phyloP scores from a whole-genome alignment of 257 asterid species.

The Pogostemon cablin region DNA sequence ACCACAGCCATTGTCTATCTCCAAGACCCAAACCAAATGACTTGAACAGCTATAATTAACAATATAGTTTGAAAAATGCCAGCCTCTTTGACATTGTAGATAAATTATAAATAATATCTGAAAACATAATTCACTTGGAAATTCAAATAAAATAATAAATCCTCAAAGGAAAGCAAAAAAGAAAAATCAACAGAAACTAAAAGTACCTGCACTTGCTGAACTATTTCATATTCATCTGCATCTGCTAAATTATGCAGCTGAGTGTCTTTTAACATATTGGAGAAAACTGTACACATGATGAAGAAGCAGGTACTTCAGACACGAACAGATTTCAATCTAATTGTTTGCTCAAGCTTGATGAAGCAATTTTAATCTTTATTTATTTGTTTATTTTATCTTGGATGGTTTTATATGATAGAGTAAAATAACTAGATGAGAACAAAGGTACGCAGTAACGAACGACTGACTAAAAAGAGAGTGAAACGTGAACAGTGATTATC shows the following conservation, averaged over 20 bases:
- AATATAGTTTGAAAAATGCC: slow-evolving; percentile 2
- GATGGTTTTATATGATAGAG: not conserved
- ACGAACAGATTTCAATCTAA: not conserved
- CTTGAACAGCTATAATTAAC: slow-evolving; percentile 18
- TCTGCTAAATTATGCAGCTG: slow-evolving; percentile 97
- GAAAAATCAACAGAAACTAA: slow-evolving; percentile 10
- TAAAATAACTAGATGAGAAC: not conserved
- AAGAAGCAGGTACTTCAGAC: slow-evolving; percentile 32
- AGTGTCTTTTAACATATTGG: slow-evolving; percentile 90
- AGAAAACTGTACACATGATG: slow-evolving; percentile 73
- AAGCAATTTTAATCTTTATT: not conserved
- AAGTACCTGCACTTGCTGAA: slow-evolving; percentile 93
- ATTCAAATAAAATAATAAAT: not conserved
- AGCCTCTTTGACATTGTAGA: slow-evolving; percentile 14
- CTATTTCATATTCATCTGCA: slow-evolving; percentile 91
- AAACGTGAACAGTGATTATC: not conserved
- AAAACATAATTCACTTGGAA: not conserved
- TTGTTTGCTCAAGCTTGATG: not conserved
- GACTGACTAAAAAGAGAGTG: not conserved
- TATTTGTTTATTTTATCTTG: not conserved
- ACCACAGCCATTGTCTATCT: slow-evolving; percentile 20
- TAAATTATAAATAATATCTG: not conserved
- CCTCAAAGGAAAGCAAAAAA: not conserved
- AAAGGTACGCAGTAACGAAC: not conserved
- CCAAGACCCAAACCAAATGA: slow-evolving; percentile 24